Evolutionary conservation across 2,329 filamentous ascomycete genomes (phyloP), one percentile per base, ranked within the genome.

Genomic region (Chaetomium sp.): DNA sequence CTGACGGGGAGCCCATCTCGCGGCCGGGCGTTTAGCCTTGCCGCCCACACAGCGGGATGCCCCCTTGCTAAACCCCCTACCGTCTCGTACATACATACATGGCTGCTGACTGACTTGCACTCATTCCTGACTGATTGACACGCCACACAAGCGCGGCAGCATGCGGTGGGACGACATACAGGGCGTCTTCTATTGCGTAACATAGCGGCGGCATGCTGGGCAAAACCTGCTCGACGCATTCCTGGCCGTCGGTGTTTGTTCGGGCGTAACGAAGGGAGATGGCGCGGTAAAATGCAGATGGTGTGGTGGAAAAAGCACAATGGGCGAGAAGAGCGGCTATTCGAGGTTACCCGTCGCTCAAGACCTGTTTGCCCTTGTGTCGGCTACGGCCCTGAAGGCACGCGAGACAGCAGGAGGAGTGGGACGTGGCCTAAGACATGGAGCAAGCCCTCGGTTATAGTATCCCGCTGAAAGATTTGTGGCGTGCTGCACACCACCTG

Each of bases 81-180:
- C 42, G 2, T 23, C 27, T 47, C 51, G 50, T 33, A 55, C 35
- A 12, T 33, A 55, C 35, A 12, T 29, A 29, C 27, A 29, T 16
- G 35, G 35, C 35, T 3, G 35, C 35, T 31, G 50, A 47, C 19
- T 31, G 45, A 49, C 45, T 49, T 38, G 12, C 16, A 42, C 16
- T 13, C 16, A 42, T 42, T 19, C 35, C 25, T 23, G 35, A 27
- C 23, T 50, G 12, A 50, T 23, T 29, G 50, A 9, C 50, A 51
- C 42, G 12, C 38, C 23, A 21, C 57, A 33, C 57, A 35, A 33
- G 42, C 27, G 25, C 38, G 56, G 42, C 42, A 58, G 35, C 42
- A 49, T 50, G 57, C 42, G 27, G 21, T 45, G 27, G 42, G 13
- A 59, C n/a, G 56, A 50, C 10, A 38, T 35, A 25, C 21, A 23